These are phyloP conservation scores for Microdochium bolleyi DNA, from an alignment of 2,329 filamentous ascomycete species.

Conservation along the genomic window DNA sequence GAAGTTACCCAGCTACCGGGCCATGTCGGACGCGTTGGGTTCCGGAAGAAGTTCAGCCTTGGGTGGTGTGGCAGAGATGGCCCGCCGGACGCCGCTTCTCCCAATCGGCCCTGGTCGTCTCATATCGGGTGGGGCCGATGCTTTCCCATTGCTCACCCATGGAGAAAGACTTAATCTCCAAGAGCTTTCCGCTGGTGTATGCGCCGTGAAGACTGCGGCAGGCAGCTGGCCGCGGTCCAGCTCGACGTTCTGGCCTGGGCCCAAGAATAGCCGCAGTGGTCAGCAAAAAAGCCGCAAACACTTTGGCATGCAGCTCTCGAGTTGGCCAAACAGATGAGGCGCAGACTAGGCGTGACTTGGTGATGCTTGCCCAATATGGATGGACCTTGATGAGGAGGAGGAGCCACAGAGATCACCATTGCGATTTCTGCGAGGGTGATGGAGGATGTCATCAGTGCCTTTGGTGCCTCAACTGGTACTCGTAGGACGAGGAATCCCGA, in stretches of 20 bases:
- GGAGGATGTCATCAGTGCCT: too few species aligned
- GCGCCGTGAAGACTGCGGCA: background rate
- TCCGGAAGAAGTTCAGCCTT: too few species aligned
- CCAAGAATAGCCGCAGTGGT: too few species aligned
- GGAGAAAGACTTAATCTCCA: background rate
- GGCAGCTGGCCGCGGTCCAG: background rate
- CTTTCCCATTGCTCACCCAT: background rate
- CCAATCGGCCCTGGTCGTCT: background rate
- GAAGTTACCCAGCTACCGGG: too few species aligned
- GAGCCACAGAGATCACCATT: too few species aligned
- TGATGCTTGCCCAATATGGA: background rate
- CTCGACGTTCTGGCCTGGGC: too few species aligned
- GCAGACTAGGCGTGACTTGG: background rate
- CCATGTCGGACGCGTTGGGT: too few species aligned
- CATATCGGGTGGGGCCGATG: background rate
- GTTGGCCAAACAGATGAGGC: background rate
- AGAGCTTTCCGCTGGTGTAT: too few species aligned
- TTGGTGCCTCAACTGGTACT: too few species aligned
- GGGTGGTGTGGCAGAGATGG: background rate
- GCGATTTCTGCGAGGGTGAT: too few species aligned
- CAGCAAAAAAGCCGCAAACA: too few species aligned
- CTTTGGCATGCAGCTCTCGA: background rate
- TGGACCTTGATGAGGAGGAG: background rate
- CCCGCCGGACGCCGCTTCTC: background rate
- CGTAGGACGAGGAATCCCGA: too few species aligned